A percentile compares a stretch with the other conserved stretches of the same genome.
These are phyloP conservation scores for Mycena belliarum DNA, from an alignment of 768 basidiomycete genomes.

Conservation along the genomic window DNA sequence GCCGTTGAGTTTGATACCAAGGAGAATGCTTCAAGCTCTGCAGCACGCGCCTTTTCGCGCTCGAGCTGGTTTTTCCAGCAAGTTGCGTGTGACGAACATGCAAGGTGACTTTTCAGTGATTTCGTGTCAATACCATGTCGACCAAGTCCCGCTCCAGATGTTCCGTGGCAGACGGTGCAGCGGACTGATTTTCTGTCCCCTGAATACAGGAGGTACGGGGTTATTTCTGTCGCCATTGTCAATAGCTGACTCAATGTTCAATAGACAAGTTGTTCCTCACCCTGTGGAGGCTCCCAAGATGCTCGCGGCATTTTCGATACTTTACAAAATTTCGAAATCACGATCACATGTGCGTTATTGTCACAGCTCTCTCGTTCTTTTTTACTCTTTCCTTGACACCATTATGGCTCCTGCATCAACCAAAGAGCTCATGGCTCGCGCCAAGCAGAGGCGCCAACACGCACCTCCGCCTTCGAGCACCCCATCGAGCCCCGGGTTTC, in stretches of 20 bases:
- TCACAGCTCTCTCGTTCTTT: not conserved
- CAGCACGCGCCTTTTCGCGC: not conserved
- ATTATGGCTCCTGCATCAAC: not conserved
- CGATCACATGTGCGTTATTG: not conserved
- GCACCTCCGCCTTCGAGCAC: not conserved
- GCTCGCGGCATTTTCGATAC: not conserved
- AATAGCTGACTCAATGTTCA: not conserved
- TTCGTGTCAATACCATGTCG: not conserved
- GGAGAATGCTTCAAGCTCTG: not conserved
- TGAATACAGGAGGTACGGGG: not conserved
- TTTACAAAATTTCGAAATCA: not conserved
- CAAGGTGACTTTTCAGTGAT: not conserved
- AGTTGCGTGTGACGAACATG: not conserved
- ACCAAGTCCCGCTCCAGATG: not conserved
- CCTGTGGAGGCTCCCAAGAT: not conserved
- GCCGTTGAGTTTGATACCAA: not conserved
- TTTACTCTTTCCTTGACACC: not conserved
- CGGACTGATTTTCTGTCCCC: not conserved
- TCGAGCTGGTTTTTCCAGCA: not conserved
- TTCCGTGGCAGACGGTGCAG: not conserved
- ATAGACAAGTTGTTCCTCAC: not conserved
- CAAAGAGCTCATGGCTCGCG: not conserved
- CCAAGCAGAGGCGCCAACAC: not conserved
- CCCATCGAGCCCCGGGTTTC: not conserved
- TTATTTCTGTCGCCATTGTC: not conserved